phyloP scores from a whole-genome alignment of 1,284 basidiomycete genomes.

The Trichosporon coremiiforme region DNA sequence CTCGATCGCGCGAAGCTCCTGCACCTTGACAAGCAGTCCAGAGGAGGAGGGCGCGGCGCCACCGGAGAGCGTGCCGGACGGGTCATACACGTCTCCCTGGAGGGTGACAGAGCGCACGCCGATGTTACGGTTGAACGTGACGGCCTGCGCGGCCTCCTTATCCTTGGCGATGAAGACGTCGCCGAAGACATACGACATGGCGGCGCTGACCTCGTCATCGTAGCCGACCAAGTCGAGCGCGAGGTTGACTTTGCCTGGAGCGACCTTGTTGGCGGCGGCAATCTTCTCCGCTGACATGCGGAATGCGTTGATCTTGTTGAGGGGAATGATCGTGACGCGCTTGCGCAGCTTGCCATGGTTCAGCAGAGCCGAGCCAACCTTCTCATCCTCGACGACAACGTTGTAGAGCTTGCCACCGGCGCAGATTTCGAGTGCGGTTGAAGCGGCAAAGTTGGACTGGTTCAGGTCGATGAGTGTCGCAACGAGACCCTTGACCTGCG shows the following conservation, averaged over 20 bases:
- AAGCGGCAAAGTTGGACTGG: conserved; percentile 69
- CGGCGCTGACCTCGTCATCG: conserved; percentile 77
- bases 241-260: conserved; percentile 77
- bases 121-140: conserved; percentile 80
- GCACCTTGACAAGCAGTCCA: conserved; percentile 80
- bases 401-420: conserved; percentile 93
- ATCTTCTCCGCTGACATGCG: conserved; percentile 73
- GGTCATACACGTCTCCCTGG: conserved; percentile 95
- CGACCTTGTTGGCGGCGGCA: conserved; percentile 71
- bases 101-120: conserved; percentile 84
- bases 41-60: conserved; percentile 79
- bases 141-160: conserved; percentile 80
- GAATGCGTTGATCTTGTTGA: conserved; percentile 84
- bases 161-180: conserved; percentile 91
- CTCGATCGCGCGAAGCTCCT: conserved; percentile 71
- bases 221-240: conserved; percentile 87
- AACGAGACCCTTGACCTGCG: conserved; percentile 90
- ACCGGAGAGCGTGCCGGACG: conserved; percentile 89
- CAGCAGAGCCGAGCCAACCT: conserved; percentile 81
- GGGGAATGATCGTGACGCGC: conserved; percentile 89
- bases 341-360: conserved; percentile 78
- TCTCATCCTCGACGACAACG: conserved; percentile 89
- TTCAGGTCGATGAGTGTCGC: conserved; percentile 78
- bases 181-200: conserved; percentile 93
- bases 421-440: conserved; percentile 90